A percentile compares a stretch with the other conserved stretches of the same genome.
phyloP scores from a whole-genome alignment of 2,329 filamentous ascomycete species.

The Xylariaceae sp. region DNA sequence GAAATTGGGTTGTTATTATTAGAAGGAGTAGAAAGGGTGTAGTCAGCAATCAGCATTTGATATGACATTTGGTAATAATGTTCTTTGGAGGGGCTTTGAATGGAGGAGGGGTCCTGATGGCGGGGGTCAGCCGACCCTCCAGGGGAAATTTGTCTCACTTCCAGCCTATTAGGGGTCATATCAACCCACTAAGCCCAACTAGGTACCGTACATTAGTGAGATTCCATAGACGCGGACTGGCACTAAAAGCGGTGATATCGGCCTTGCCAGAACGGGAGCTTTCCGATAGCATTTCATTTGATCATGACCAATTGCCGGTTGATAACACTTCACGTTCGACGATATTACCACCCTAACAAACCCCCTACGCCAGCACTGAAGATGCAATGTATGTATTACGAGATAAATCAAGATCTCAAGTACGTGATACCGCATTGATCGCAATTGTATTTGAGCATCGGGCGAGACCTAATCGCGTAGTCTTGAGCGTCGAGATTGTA shows the following conservation, averaged over 20 bases:
- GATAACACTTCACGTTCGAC: too few relatives aligned
- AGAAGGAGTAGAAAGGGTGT: conserved; percentile 9
- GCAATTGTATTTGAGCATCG: too few relatives aligned
- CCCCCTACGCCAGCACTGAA: too few relatives aligned
- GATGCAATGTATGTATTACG: too few relatives aligned
- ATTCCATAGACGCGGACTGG: conserved; percentile 9
- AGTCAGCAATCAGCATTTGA: conserved; percentile 28
- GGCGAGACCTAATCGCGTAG: too few relatives aligned
- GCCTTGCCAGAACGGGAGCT: conserved; percentile 27
- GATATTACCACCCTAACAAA: too few relatives aligned
- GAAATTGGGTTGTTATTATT: conserved; percentile 6
- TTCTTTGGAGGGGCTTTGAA: conserved; percentile 13
- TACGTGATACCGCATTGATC: too few relatives aligned
- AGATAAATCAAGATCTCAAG: too few relatives aligned
- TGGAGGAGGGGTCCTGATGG: conserved; percentile 22
- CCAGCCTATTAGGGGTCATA: conserved; percentile 12
- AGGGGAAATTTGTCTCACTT: conserved; percentile 13
- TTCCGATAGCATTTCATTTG: conserved; percentile 14
- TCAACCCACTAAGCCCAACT: conserved; percentile 1
- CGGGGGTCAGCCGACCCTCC: conserved; percentile 23
- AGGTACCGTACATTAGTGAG: conserved; percentile 18
- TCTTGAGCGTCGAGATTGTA: too few relatives aligned
- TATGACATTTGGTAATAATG: conserved; percentile 1
- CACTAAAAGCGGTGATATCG: conserved; percentile 25
- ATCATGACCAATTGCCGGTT: too few relatives aligned